Evolutionary conservation across 2,329 filamentous ascomycete genomes (phyloP).

Genomic region (Clonostachys rosea): DNA sequence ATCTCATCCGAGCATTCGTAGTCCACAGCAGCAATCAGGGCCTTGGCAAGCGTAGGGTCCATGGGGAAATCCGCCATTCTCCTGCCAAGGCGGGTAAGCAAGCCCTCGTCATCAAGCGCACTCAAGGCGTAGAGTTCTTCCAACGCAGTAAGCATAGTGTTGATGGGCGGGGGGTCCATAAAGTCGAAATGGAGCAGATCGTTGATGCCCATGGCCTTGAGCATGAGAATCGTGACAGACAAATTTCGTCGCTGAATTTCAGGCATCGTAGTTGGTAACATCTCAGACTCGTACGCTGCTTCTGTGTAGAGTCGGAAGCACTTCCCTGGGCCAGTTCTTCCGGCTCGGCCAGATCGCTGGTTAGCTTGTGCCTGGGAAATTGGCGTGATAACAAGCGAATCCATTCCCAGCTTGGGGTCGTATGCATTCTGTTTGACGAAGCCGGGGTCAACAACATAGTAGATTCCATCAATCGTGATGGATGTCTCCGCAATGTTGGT

Average conservation of each 20-base stretch:
- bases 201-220: constrained; percentile 99
- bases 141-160: constrained; percentile 93
- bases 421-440: constrained; percentile 98
- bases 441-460: constrained; percentile 93
- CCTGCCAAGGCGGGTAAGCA: constrained; percentile 83
- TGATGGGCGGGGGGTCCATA: constrained; percentile 96
- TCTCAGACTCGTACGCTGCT: constrained; percentile 90
- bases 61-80: constrained; percentile 99
- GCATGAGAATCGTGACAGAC: constrained; percentile 89
- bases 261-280: constrained; percentile 92
- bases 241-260: constrained; percentile 96
- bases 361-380: constrained; percentile 97
- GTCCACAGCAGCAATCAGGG: constrained; percentile 82
- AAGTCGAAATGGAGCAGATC: constrained; percentile 97
- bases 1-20: constrained; percentile 90
- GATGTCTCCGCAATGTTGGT: constrained; percentile 98
- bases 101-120: constrained; percentile 89
- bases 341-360: constrained; percentile 87
- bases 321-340: constrained; percentile 91
- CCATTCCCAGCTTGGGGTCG: constrained; percentile 96
- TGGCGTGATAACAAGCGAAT: constrained; percentile 89
- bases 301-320: constrained; percentile 96
- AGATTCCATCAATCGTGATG: constrained; percentile 96
- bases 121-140: constrained; percentile 93
- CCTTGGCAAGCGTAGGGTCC: constrained; percentile 89